These are phyloP conservation scores for Thalassiosira livingstoniorum DNA, from an alignment of 352 stramenopile genomes.

Conservation along the genomic window DNA sequence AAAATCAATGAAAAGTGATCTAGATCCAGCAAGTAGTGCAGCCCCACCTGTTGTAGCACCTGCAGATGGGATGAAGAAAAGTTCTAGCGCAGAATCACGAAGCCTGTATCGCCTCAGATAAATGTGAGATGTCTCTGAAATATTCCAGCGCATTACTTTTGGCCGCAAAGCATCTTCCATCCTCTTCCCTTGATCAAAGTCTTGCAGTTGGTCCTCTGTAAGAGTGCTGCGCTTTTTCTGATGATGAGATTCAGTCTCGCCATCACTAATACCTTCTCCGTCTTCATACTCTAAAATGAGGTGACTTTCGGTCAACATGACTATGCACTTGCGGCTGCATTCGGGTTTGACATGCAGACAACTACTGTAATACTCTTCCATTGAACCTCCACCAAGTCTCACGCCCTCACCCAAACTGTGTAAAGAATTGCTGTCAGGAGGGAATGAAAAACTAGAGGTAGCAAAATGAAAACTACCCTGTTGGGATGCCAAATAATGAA, in stretches of 20 bases:
- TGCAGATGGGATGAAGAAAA: slow-evolving; percentile 88
- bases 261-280: slow-evolving; percentile 76
- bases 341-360: slow-evolving; percentile 85
- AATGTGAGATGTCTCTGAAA: slow-evolving; percentile 86
- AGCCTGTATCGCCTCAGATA: slow-evolving; percentile 86
- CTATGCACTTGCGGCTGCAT: slow-evolving; percentile 78
- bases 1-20: slow-evolving; percentile 88
- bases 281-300: slow-evolving; percentile 87
- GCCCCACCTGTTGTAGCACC: slow-evolving; percentile 77
- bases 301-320: slow-evolving; percentile 83
- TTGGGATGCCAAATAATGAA: slow-evolving; percentile 52
- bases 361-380: slow-evolving; percentile 73
- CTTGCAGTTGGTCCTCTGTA: slow-evolving; percentile 33
- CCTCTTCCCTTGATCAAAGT: slow-evolving; percentile 52
- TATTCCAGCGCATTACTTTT: slow-evolving; percentile 86
- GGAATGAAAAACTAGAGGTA: slow-evolving; percentile 80
- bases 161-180: slow-evolving; percentile 70
- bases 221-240: slow-evolving; percentile 55
- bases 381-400: slow-evolving; percentile 56
- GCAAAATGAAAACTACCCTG: slow-evolving; percentile 79
- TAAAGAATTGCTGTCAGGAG: slow-evolving; percentile 76
- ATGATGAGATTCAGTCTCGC: slow-evolving; percentile 66
- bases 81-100: slow-evolving; percentile 86
- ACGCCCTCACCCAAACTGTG: slow-evolving; percentile 60
- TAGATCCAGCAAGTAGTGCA: slow-evolving; percentile 79